Percentiles rank a stretch among this genome's conserved stretches.
Conservation (phyloP, 129 eudicot species). For the Glebionis coronaria region DNA sequence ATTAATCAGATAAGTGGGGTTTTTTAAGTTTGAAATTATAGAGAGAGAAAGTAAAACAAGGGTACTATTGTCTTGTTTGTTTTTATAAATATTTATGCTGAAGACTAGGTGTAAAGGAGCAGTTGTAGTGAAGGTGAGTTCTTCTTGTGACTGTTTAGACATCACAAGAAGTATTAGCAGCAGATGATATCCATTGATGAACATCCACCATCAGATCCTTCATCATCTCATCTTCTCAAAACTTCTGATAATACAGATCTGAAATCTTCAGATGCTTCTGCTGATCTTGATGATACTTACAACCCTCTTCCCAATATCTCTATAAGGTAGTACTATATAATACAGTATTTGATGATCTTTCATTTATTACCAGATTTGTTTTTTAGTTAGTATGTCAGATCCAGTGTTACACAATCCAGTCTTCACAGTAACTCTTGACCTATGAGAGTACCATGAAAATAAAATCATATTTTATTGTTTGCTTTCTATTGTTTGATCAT, state of each 20-base stretch:
- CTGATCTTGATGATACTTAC: conserved; percentile 37
- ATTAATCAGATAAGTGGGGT: conserved; percentile 38
- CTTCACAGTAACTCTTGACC: conserved; percentile 28
- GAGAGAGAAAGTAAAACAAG: conserved; percentile 33
- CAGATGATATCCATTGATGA: conserved; percentile 96
- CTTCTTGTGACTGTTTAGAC: conserved; percentile 85
- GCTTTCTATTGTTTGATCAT: conserved; percentile 19
- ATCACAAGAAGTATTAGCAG: conserved; percentile 55
- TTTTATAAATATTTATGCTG: conserved; percentile 66
- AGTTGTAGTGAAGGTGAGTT: conserved; percentile 49
- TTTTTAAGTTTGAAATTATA: conserved; percentile 30
- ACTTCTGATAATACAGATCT: conserved; percentile 35
- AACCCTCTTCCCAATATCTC: conserved; percentile 53
- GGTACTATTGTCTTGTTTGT: conserved; percentile 23
- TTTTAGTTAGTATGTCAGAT: conserved; percentile 42
- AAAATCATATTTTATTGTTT: background rate
- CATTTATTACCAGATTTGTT: conserved; percentile 20
- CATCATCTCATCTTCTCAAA: conserved; percentile 42
- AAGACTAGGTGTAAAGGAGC: conserved; percentile 52
- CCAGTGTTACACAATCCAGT: conserved; percentile 28
- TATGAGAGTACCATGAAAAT: conserved; percentile 6
- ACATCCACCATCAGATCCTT: conserved; percentile 69
- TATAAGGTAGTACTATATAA: conserved; percentile 80
- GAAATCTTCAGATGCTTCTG: conserved; percentile 25
- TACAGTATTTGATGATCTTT: conserved; percentile 4